Conservation (phyloP, 2,329 filamentous ascomycete species). For the Penicillium italicum region DNA sequence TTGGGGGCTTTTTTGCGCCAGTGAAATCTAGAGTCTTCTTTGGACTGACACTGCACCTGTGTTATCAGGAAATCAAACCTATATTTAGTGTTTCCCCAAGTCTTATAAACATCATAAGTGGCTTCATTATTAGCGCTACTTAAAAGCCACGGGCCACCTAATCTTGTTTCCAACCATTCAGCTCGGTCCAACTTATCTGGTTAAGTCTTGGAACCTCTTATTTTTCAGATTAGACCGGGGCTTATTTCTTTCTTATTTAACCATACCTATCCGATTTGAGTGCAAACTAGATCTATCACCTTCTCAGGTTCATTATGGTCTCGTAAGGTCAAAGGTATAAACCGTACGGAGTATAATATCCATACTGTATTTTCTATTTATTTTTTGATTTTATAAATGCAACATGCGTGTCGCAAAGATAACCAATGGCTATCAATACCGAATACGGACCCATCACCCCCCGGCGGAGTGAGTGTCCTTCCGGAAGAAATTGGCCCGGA, state of each 20-base stretch:
- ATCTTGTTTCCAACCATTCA: not conserved
- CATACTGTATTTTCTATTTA: no score
- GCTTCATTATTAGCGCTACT: not conserved
- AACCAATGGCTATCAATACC: slow-evolving; percentile 7
- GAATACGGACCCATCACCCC: slow-evolving; percentile 26
- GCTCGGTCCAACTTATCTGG: not conserved
- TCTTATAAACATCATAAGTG: no score
- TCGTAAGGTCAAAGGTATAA: no score
- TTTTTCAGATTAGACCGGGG: not conserved
- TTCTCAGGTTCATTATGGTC: not conserved
- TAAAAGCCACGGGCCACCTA: not conserved
- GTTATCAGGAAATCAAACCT: not conserved
- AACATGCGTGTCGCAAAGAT: slow-evolving; percentile 9
- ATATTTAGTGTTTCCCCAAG: not conserved
- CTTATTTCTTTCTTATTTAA: not conserved
- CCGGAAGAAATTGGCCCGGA: slow-evolving; percentile 19
- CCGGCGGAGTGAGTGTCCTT: slow-evolving; percentile 9
- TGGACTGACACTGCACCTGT: no score
- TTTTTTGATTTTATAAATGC: not conserved
- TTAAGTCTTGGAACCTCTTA: not conserved
- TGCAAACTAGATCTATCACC: not conserved
- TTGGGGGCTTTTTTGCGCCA: not conserved
- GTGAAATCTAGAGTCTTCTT: not conserved
- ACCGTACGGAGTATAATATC: no score
- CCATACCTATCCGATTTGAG: not conserved